A percentile compares a stretch with the other conserved stretches of the same genome.
phyloP scores from a whole-genome alignment of 1,284 basidiomycete genomes.

The Cutaneotrichosporon sp. region DNA sequence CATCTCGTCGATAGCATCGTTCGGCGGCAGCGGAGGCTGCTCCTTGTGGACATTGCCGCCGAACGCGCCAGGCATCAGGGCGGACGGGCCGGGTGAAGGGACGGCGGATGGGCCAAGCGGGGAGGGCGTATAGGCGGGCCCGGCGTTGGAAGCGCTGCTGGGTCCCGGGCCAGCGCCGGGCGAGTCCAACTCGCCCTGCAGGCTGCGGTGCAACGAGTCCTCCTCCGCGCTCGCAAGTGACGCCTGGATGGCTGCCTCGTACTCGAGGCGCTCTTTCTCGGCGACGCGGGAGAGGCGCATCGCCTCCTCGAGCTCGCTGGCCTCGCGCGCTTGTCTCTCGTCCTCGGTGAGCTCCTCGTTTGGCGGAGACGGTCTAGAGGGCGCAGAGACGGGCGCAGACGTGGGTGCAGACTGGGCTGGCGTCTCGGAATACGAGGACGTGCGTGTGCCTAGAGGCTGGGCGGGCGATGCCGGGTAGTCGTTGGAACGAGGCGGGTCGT shows the following conservation, averaged over 20 bases:
- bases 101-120: background rate
- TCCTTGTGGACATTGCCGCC: background rate
- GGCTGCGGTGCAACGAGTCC: slow-evolving; percentile 13
- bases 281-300: slow-evolving; percentile 35
- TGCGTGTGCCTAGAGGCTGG: slow-evolving; percentile 3
- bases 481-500: slow-evolving; percentile 13
- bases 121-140: background rate
- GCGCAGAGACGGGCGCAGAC: no score
- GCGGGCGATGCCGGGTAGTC: slow-evolving; percentile 15
- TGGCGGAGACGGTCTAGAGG: background rate
- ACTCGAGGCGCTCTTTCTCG: slow-evolving; percentile 42
- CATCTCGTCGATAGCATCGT: slow-evolving; percentile 18
- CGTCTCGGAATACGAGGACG: background rate
- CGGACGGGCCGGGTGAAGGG: background rate
- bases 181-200: background rate
- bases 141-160: slow-evolving; percentile 5
- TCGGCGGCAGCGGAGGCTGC: background rate
- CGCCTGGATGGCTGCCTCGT: slow-evolving; percentile 43
- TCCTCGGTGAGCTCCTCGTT: slow-evolving; percentile 16
- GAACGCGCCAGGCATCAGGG: background rate
- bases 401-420: no score
- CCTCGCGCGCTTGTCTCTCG: slow-evolving; percentile 41
- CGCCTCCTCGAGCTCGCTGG: slow-evolving; percentile 48
- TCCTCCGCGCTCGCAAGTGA: slow-evolving; percentile 40
- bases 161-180: background rate